phyloP scores from a whole-genome alignment of 2,329 filamentous ascomycete genomes.

The Teratosphaeria nubilosa region DNA sequence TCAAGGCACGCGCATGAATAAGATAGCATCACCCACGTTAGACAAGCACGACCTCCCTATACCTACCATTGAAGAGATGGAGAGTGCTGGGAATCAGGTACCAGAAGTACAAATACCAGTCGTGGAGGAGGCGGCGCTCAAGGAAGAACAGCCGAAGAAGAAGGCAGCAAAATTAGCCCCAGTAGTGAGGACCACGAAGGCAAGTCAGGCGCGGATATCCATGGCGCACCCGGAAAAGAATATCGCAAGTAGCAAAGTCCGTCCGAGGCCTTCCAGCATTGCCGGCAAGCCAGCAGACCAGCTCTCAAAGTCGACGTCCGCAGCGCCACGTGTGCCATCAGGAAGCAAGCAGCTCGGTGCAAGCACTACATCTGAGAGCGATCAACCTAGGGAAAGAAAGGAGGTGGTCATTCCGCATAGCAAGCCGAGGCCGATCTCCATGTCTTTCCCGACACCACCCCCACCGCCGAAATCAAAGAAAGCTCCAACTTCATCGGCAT shows the following conservation, averaged over 20 bases:
- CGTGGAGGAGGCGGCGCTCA: not conserved
- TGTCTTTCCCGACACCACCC: constrained; percentile 38
- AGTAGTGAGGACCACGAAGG: constrained; percentile 22
- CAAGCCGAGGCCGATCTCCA: constrained; percentile 38
- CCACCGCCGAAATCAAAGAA: constrained; percentile 41
- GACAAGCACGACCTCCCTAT: not conserved
- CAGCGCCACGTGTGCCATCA: not conserved
- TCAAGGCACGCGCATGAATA: not conserved
- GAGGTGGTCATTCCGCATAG: constrained; percentile 26
- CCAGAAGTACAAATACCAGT: constrained; percentile 1
- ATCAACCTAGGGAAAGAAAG: constrained; percentile 12
- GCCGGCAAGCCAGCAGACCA: not conserved
- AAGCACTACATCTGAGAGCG: not conserved
- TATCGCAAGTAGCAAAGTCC: constrained; percentile 1
- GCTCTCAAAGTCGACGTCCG: not conserved
- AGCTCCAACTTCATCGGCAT: constrained; percentile 40
- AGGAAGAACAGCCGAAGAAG: constrained; percentile 1
- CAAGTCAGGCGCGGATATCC: constrained; percentile 21
- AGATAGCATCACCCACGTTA: not conserved
- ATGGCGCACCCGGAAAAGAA: constrained; percentile 18
- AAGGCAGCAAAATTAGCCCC: constrained; percentile 17
- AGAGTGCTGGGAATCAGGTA: not conserved
- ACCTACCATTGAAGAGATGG: not conserved
- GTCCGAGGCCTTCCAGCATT: not conserved
- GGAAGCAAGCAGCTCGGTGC: not conserved